phyloP scores from a whole-genome alignment of 805 yeast species.

The Nakazawaea ambrosiae region DNA sequence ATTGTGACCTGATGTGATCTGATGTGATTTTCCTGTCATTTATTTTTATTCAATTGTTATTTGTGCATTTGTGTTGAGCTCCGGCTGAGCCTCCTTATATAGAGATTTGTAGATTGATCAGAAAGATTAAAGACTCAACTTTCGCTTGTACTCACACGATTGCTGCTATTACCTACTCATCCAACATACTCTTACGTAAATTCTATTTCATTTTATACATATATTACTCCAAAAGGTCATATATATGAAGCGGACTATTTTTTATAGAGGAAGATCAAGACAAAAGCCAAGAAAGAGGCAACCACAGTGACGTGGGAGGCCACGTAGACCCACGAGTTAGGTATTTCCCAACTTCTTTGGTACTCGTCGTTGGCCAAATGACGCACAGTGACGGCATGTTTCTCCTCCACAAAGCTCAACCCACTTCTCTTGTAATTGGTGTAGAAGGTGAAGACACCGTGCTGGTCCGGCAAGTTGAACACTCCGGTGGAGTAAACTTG shows the following conservation, averaged over 20 bases:
- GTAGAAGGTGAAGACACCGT: conserved; percentile 88
- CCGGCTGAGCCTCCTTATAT: too few species aligned
- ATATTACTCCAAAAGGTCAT: not conserved
- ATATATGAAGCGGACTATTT: not conserved
- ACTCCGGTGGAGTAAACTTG: conserved; percentile 42
- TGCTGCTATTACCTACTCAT: too few species aligned
- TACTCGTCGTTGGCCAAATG: conserved; percentile 95
- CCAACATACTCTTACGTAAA: too few species aligned
- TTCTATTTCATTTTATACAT: too few species aligned
- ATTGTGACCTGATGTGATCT: too few species aligned
- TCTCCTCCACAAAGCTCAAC: conserved; percentile 55
- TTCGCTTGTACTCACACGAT: too few species aligned
- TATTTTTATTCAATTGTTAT: too few species aligned
- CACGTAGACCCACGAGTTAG: conserved; percentile 90
- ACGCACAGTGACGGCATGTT: conserved; percentile 73
- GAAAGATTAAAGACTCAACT: too few species aligned
- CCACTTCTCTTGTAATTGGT: conserved; percentile 79
- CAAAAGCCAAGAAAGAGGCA: conserved; percentile 69
- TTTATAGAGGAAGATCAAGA: conserved; percentile 49
- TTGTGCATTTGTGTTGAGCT: too few species aligned
- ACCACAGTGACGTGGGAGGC: conserved; percentile 65
- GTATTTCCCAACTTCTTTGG: conserved; percentile 85
- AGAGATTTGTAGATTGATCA: too few species aligned
- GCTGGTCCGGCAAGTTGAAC: conserved; percentile 87
- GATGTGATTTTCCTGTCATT: too few species aligned